Evolutionary conservation across 345 rosid species (phyloP).

Genomic region (Raphanus raphanistrum): DNA sequence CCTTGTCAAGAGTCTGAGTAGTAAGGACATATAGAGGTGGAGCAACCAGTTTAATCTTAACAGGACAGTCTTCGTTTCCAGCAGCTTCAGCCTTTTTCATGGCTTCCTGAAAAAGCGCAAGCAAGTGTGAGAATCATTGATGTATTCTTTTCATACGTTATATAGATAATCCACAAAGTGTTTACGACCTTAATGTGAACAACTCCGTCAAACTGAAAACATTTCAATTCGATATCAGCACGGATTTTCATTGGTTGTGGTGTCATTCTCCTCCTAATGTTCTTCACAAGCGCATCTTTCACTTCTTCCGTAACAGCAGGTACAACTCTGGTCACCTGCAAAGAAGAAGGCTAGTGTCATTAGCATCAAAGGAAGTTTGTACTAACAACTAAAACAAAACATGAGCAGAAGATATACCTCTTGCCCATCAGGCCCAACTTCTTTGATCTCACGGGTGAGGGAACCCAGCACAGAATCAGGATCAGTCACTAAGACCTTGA

Average conservation of each 20-base stretch:
- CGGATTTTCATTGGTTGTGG: conserved; percentile 94
- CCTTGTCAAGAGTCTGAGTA: conserved; percentile 98
- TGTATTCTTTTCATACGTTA: background rate
- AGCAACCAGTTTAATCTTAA: conserved; percentile 92
- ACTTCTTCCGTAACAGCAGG: conserved; percentile 89
- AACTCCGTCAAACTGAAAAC: conserved; percentile 98
- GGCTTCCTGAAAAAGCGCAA: conserved; percentile 63
- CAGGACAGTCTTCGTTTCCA: conserved; percentile 91
- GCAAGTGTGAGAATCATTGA: background rate
- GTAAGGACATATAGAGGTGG: conserved; percentile 98
- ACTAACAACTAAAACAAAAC: background rate
- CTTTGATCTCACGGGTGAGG: conserved; percentile 85
- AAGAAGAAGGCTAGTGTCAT: background rate
- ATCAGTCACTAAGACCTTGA: conserved; percentile 85
- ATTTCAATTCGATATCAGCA: conserved; percentile 95
- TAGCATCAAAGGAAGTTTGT: background rate
- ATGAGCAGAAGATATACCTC: too few relatives aligned
- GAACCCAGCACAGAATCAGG: conserved; percentile 79
- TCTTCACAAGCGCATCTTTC: conserved; percentile 79
- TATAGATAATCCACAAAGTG: background rate
- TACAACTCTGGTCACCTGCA: conserved; percentile 72
- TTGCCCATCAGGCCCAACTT: conserved; percentile 82
- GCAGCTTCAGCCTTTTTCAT: conserved; percentile 95
- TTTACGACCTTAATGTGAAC: conserved; percentile 82
- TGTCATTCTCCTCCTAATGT: conserved; percentile 96